These are phyloP conservation scores for Aspergillus nidulans DNA, from an alignment of 495 filamentous ascomycete species.

Conservation along the genomic window DNA sequence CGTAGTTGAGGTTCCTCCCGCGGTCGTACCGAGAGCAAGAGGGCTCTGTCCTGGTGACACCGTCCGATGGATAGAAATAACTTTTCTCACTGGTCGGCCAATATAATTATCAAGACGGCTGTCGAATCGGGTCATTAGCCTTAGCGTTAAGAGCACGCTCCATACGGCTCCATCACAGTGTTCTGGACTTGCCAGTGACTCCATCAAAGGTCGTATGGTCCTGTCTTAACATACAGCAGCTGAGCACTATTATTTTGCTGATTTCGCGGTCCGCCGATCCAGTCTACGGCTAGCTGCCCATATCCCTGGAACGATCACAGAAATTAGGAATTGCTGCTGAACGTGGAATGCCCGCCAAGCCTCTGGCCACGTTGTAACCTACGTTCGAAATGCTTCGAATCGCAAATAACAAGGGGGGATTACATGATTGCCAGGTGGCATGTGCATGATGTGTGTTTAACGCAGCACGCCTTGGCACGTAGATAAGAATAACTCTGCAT, in stretches of 20 bases:
- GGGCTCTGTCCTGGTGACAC: not conserved
- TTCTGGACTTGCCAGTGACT: not conserved
- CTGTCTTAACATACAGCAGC: not conserved
- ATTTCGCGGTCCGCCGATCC: not conserved
- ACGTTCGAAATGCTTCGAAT: not conserved
- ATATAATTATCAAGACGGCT: not conserved
- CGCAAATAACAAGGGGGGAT: no score
- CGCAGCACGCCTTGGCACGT: not conserved
- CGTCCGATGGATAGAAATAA: not conserved
- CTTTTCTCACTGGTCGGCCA: conserved; percentile 1
- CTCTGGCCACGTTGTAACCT: not conserved
- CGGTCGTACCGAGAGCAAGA: not conserved
- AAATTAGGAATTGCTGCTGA: not conserved
- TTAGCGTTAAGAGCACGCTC: not conserved
- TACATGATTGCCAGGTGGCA: not conserved
- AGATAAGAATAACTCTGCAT: conserved; percentile 7
- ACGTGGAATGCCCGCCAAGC: not conserved
- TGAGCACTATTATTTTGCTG: not conserved
- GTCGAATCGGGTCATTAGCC: conserved; percentile 2
- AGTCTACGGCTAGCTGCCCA: not conserved
- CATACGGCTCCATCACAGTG: not conserved
- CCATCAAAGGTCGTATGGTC: not conserved
- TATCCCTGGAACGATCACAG: not conserved
- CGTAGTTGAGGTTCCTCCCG: not conserved
- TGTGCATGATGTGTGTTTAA: not conserved